These are phyloP conservation scores for Orbilia blumenaviensis DNA, from an alignment of 2,329 filamentous ascomycete species.

Conservation along the genomic window DNA sequence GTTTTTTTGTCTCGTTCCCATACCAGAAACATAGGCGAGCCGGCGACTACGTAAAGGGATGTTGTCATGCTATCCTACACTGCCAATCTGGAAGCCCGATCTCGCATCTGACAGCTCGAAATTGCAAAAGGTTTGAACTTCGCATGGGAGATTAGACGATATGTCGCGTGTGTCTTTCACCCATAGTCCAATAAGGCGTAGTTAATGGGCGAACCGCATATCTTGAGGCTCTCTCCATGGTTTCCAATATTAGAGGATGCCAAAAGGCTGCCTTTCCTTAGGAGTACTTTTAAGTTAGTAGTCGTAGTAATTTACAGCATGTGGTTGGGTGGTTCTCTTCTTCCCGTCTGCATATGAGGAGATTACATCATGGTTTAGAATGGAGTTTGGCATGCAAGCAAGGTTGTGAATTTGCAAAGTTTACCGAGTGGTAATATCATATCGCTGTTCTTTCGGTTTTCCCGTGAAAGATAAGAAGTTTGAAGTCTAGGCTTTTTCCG, in stretches of 20 bases:
- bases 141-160: slow-evolving; percentile 7
- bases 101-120: slow-evolving; percentile 44
- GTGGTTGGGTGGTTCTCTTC: neutral
- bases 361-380: slow-evolving; percentile 20
- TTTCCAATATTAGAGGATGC: neutral
- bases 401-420: slow-evolving; percentile 28
- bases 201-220: neutral
- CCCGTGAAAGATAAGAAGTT: slow-evolving; percentile 22
- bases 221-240: slow-evolving; percentile 5
- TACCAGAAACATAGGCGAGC: slow-evolving; percentile 48
- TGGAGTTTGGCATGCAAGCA: slow-evolving; percentile 16
- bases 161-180: slow-evolving; percentile 32
- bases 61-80: slow-evolving; percentile 43
- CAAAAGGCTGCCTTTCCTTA: no score
- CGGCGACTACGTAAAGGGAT: slow-evolving; percentile 54
- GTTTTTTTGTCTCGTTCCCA: neutral
- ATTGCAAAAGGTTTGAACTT: slow-evolving; percentile 40
- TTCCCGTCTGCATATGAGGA: neutral
- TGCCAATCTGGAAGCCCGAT: slow-evolving; percentile 52
- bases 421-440: slow-evolving; percentile 12
- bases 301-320: neutral
- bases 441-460: neutral
- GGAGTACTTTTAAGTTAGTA: no score
- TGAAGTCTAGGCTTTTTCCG: slow-evolving; percentile 8
- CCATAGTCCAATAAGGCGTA: neutral